These are phyloP conservation scores for Ambrosiella beaveri DNA, from an alignment of 2,329 filamentous ascomycete species.

Conservation along the genomic window DNA sequence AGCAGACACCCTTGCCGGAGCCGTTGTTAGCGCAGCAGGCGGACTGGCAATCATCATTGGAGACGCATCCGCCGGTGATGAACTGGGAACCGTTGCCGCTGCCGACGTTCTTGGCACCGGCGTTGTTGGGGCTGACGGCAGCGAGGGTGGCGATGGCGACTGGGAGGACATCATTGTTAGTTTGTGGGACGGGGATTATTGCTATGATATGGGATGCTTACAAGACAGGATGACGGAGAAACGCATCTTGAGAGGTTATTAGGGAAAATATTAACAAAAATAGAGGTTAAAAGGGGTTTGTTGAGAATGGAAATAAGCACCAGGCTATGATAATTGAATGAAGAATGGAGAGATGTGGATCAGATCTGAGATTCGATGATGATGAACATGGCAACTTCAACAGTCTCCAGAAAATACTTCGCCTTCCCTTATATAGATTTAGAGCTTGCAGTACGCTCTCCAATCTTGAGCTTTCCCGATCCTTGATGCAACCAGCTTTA, in stretches of 20 bases:
- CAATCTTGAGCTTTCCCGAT: background rate
- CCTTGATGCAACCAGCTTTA: background rate
- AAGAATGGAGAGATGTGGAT: background rate
- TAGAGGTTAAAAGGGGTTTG: constrained; percentile 8
- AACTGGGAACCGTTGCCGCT: constrained; percentile 18
- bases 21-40: constrained; percentile 18
- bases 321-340: constrained; percentile 3
- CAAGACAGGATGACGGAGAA: constrained; percentile 16
- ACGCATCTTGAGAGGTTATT: constrained; percentile 15
- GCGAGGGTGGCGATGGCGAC: constrained; percentile 15
- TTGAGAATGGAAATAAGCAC: constrained; percentile 4
- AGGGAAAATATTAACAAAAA: background rate
- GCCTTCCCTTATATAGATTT: background rate
- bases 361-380: background rate
- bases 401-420: background rate
- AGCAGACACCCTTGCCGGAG: constrained; percentile 18
- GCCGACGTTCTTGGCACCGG: constrained; percentile 17
- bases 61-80: constrained; percentile 19
- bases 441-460: background rate
- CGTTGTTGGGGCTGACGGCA: constrained; percentile 16
- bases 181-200: background rate
- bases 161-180: constrained; percentile 4
- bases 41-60: constrained; percentile 17
- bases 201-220: constrained; percentile 13
- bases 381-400: background rate